Conservation (phyloP, 345 rosid genomes). For the Aurinia saxatilis region DNA sequence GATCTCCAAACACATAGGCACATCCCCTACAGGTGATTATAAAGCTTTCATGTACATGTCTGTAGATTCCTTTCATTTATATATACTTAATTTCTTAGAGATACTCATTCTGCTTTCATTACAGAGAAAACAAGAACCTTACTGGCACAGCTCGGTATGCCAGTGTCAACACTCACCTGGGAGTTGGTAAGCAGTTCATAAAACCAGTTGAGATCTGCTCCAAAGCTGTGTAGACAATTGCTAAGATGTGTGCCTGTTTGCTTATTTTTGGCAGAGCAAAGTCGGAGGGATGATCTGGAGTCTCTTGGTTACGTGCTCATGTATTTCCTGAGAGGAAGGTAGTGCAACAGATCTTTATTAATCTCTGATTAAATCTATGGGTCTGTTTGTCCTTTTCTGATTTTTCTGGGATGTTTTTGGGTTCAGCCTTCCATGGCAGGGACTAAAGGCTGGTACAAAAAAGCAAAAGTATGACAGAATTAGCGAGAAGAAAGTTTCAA, state of each 20-base stretch:
- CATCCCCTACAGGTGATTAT: slow-evolving; percentile 68
- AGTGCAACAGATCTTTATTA: neutral
- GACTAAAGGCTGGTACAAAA: slow-evolving; percentile 81
- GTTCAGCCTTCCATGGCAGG: slow-evolving; percentile 92
- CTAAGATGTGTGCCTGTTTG: neutral
- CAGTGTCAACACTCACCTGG: slow-evolving; percentile 82
- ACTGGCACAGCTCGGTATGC: slow-evolving; percentile 95
- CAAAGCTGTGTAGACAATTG: neutral
- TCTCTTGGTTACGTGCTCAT: slow-evolving; percentile 86
- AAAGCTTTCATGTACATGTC: neutral
- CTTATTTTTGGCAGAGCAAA: slow-evolving; percentile 53
- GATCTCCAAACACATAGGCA: slow-evolving; percentile 90
- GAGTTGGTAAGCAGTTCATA: slow-evolving; percentile 49
- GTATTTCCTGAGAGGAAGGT: slow-evolving; percentile 92
- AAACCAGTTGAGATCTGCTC: neutral
- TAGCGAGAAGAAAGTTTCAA: slow-evolving; percentile 81
- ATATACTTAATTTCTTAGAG: neutral
- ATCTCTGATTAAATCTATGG: neutral
- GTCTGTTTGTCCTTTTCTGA: slow-evolving; percentile 9
- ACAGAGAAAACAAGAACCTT: slow-evolving; percentile 80
- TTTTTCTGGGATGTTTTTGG: slow-evolving; percentile 11
- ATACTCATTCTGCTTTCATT: neutral
- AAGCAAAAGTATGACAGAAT: slow-evolving; percentile 87
- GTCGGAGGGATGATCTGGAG: slow-evolving; percentile 90
- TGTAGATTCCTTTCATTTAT: neutral